Base-by-base conservation (phyloP, 2,329 filamentous ascomycete genomes). In the Aspergillus novoparasiticus region DNA sequence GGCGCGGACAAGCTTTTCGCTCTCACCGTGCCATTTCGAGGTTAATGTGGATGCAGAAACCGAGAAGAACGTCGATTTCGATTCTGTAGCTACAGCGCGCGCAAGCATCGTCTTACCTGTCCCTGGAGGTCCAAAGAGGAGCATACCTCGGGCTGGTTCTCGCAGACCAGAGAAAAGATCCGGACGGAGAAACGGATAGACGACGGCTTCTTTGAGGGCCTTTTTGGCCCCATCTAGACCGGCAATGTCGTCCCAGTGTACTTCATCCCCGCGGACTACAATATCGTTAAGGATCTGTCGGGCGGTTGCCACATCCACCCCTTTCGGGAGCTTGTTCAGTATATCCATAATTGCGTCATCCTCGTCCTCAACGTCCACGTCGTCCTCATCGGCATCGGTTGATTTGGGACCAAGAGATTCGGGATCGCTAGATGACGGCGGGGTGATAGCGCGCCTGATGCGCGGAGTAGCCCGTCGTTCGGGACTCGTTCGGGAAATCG, bases 21-120 rank as follows among this genome's bases (percentile, higher is more conserved):
- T 96, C 75, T 99, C 95, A 51, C 95, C 95, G 11, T 98, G 85
- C 77, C 94, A 99, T 79, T 99, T 99, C 73, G 92, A 96, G 1
- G 94, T 98, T 68, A 99, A 81, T 70, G 92, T 96, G 74, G 93
- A 96, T 19, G 95, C 93, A 6, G 93, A 97, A 61, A 99, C 97
- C 16, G 94, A 96, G 80, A 99, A 98, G 79, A 98, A 99, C 0
- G 96, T 96, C 12, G 93, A 96, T 71, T 89, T 90, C 1, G 92
- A 96, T 77, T 99, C 95, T 0, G 95, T 98, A 1, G 95, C 95
- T 0, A 98, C 94, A 10, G 93, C 93, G 67, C 95, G 87, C 11
- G 95, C 95, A 43, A 99, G 83, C 95, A 99, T 99, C 0, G 95
- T 99, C 79, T 99, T 99, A 58, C 95, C 95, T 0, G 95, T 99